Evolutionary conservation across 176 grass and related monocot species (phyloP).

Genomic region (Oryza glumipatula): DNA sequence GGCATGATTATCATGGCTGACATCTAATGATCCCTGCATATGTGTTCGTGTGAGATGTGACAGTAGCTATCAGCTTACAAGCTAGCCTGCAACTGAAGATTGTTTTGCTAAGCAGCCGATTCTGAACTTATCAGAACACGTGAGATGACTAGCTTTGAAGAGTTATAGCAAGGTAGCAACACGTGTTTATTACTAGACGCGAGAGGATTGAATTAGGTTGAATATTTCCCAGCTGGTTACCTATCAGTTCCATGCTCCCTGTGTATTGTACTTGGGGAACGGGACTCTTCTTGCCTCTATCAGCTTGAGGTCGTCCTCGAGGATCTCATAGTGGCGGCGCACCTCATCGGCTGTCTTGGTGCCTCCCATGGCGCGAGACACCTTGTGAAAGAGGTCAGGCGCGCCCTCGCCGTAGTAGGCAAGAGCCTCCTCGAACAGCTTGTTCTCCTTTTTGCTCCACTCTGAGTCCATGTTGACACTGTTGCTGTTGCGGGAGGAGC

Average conservation of each 20-base stretch:
- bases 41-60: background rate
- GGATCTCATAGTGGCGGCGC: constrained; percentile 70
- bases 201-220: background rate
- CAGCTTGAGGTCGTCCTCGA: constrained; percentile 55
- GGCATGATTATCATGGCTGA: constrained; percentile 31
- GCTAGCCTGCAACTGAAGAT: background rate
- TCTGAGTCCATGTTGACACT: constrained; percentile 16
- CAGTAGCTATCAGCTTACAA: background rate
- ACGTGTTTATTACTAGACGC: background rate
- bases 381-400: constrained; percentile 85
- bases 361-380: constrained; percentile 72
- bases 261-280: constrained; percentile 69
- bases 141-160: background rate
- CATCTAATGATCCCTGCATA: background rate
- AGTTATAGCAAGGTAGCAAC: background rate
- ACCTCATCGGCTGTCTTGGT: constrained; percentile 82
- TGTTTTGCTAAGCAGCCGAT: background rate
- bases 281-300: constrained; percentile 63
- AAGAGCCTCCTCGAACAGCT: constrained; percentile 84
- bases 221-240: background rate
- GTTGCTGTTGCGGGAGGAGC: constrained; percentile 35
- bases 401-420: constrained; percentile 72
- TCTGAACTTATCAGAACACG: background rate
- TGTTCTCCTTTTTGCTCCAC: constrained; percentile 83
- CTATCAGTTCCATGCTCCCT: constrained; percentile 47